Percentiles rank a stretch among this genome's conserved stretches.
These are phyloP conservation scores for Leccinum aurantiacum DNA, from an alignment of 768 basidiomycete genomes.

Conservation along the genomic window DNA sequence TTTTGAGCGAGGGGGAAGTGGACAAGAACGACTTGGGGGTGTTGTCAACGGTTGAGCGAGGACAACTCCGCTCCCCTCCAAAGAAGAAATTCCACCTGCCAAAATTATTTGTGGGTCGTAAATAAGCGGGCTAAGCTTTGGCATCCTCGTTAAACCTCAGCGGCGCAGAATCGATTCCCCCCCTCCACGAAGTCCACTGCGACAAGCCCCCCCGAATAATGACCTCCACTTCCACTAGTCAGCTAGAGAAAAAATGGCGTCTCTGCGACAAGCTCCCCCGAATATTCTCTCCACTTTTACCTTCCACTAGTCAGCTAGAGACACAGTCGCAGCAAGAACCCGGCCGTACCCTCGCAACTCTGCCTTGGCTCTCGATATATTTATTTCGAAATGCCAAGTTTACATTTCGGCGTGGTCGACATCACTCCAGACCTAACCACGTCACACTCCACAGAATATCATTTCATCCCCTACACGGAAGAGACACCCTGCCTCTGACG, in stretches of 20 bases:
- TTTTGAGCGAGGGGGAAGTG: not conserved
- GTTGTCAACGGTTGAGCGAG: not conserved
- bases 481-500: not conserved
- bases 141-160: conserved; percentile 3
- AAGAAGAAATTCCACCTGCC: conserved; percentile 16
- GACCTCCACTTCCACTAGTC: too few species aligned
- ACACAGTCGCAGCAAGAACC: not conserved
- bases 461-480: not conserved
- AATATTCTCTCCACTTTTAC: too few species aligned
- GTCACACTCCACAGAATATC: conserved; percentile 4
- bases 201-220: not conserved
- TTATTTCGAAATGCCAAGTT: not conserved
- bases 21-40: not conserved
- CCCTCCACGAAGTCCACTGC: not conserved
- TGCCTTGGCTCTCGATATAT: not conserved
- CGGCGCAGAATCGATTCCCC: conserved; percentile 3
- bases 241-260: too few species aligned
- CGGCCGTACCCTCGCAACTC: not conserved
- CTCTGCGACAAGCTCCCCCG: not conserved
- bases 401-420: not conserved
- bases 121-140: not conserved
- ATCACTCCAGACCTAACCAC: not conserved
- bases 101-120: not conserved
- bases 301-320: too few species aligned
- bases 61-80: conserved; percentile 20